Conservation (phyloP, 2,329 filamentous ascomycete genomes). For the Paraphaeosphaeria minitans region DNA sequence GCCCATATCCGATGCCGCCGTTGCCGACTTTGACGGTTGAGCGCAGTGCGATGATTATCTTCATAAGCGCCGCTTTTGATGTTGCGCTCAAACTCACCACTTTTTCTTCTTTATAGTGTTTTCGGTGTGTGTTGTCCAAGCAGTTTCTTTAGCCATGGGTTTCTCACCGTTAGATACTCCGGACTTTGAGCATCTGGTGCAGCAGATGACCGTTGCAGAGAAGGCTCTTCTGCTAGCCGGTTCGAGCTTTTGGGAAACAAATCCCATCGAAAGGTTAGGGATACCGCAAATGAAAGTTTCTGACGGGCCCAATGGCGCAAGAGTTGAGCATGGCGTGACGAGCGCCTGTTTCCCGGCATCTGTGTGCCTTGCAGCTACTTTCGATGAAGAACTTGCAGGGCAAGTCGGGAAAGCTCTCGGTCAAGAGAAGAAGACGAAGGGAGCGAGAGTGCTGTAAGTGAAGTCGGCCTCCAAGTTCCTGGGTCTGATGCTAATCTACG, state of each 20-base stretch:
- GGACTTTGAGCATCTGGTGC: no score
- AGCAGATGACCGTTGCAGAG: slow-evolving; percentile 1
- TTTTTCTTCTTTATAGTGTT: no score
- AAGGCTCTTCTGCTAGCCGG: not conserved
- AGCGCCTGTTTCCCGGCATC: slow-evolving; percentile 76
- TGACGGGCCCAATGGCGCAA: slow-evolving; percentile 68
- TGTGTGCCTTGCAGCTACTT: slow-evolving; percentile 60
- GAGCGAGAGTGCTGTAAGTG: slow-evolving; percentile 1
- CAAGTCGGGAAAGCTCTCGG: slow-evolving; percentile 25
- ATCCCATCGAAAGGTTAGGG: slow-evolving; percentile 58
- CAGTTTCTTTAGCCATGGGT: no score
- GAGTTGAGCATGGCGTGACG: slow-evolving; percentile 66
- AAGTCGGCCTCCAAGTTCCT: not conserved
- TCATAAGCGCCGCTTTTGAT: no score
- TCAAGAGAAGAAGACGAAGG: slow-evolving; percentile 27
- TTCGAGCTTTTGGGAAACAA: slow-evolving; percentile 67
- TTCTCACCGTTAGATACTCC: no score
- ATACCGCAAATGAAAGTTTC: slow-evolving; percentile 64
- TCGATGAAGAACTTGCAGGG: slow-evolving; percentile 23
- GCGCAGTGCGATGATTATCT: no score
- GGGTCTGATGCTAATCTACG: no score
- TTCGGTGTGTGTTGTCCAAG: no score
- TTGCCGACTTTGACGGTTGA: no score
- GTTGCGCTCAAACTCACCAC: no score
- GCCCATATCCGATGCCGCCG: no score